Conservation (phyloP, 2,329 filamentous ascomycete genomes). For the Aspergillus pseudoviridinutans region DNA sequence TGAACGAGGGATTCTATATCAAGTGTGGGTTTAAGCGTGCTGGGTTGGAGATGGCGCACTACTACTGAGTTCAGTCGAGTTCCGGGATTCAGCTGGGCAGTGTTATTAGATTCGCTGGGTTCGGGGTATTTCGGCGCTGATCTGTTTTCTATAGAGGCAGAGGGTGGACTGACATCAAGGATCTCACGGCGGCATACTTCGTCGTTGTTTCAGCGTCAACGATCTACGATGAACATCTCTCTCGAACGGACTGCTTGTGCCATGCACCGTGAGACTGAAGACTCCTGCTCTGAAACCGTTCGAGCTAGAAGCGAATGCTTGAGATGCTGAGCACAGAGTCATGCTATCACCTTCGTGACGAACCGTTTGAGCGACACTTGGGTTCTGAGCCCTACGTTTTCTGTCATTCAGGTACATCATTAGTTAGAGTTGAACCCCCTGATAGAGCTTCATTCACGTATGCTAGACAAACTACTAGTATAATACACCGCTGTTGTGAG, state of each 20-base stretch:
- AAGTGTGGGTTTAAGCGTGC: slow-evolving; percentile 95
- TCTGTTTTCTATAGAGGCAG: too few relatives aligned
- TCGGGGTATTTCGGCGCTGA: background rate
- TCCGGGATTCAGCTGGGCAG: background rate
- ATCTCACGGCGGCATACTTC: background rate
- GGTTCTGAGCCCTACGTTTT: background rate
- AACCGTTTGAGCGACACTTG: background rate
- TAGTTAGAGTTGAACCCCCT: background rate
- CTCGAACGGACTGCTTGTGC: background rate
- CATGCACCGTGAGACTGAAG: background rate
- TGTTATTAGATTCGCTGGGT: slow-evolving; percentile 3
- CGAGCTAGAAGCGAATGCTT: too few relatives aligned
- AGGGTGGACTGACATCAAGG: background rate
- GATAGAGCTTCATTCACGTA: background rate
- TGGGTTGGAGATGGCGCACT: slow-evolving; percentile 95
- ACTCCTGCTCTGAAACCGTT: background rate
- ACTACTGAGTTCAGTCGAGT: slow-evolving; percentile 52
- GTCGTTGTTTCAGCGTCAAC: background rate
- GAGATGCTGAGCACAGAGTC: background rate
- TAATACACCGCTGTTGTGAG: background rate
- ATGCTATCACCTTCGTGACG: background rate
- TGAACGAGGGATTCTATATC: slow-evolving; percentile 95
- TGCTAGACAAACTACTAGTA: background rate
- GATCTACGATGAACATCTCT: too few relatives aligned
- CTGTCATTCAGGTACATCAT: background rate